Conservation (phyloP, 2,329 filamentous ascomycete species). For the Colletotrichum siamense region DNA sequence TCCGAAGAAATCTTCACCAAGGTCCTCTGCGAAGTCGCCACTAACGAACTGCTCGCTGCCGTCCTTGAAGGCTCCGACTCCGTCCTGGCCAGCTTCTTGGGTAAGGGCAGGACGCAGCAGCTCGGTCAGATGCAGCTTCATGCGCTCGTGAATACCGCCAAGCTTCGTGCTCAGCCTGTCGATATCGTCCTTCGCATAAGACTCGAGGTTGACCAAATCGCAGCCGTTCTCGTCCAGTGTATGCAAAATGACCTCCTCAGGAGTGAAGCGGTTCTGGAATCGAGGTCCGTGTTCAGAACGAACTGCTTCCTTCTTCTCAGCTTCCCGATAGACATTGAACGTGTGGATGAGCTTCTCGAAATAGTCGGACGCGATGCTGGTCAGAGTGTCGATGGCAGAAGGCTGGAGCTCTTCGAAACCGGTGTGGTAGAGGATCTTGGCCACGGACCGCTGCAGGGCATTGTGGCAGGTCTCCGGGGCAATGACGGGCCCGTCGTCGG, state of each 20-base stretch:
- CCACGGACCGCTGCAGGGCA: slow-evolving; percentile 87
- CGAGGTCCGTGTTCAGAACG: slow-evolving; percentile 47
- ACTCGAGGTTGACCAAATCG: slow-evolving; percentile 81
- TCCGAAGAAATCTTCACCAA: slow-evolving; percentile 98
- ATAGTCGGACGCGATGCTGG: slow-evolving; percentile 88
- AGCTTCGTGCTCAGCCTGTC: slow-evolving; percentile 84
- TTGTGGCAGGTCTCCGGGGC: slow-evolving; percentile 81
- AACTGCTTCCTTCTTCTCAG: slow-evolving; percentile 72
- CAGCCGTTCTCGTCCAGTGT: slow-evolving; percentile 84
- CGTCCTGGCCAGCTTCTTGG: slow-evolving; percentile 77
- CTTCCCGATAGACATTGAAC: slow-evolving; percentile 82
- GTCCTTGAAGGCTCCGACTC: slow-evolving; percentile 90
- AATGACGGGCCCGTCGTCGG: slow-evolving; percentile 88
- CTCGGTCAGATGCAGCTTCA: slow-evolving; percentile 93
- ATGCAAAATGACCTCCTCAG: slow-evolving; percentile 88
- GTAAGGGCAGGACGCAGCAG: slow-evolving; percentile 87
- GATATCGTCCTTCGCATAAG: slow-evolving; percentile 92
- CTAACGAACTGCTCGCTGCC: slow-evolving; percentile 96
- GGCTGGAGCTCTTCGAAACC: slow-evolving; percentile 98
- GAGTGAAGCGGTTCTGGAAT: slow-evolving; percentile 72
- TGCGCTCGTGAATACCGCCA: slow-evolving; percentile 85
- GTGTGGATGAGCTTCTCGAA: slow-evolving; percentile 84
- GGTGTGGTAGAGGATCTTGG: slow-evolving; percentile 93
- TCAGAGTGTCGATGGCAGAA: slow-evolving; percentile 87
- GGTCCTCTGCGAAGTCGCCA: slow-evolving; percentile 96